These are phyloP conservation scores for Hanseniaspora hatyaiensis DNA, from an alignment of 805 yeast genomes.

Conservation along the genomic window DNA sequence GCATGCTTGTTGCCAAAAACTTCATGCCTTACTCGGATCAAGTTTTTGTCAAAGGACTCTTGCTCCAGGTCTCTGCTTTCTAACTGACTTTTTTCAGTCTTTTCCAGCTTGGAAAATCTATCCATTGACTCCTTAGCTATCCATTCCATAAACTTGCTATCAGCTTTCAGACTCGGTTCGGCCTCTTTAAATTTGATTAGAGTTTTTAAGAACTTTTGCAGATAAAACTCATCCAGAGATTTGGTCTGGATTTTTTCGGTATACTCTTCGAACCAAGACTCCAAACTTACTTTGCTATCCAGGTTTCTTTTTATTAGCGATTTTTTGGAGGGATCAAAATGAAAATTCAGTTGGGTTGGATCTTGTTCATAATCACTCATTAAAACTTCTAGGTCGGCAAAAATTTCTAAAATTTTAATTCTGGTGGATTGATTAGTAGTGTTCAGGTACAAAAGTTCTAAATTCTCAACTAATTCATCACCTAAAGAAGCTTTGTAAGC, in stretches of 20 bases:
- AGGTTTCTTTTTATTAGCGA: slow-evolving; percentile 15
- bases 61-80: slow-evolving; percentile 27
- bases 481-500: slow-evolving; percentile 18
- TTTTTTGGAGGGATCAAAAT: slow-evolving; percentile 13
- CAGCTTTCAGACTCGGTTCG: slow-evolving; percentile 28
- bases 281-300: slow-evolving; percentile 16
- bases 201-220: slow-evolving; percentile 34
- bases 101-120: slow-evolving; percentile 21
- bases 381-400: slow-evolving; percentile 18
- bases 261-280: slow-evolving; percentile 25
- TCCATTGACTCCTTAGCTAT: slow-evolving; percentile 36
- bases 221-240: slow-evolving; percentile 31
- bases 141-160: slow-evolving; percentile 50
- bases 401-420: slow-evolving; percentile 26
- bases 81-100: slow-evolving; percentile 21
- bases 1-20: slow-evolving; percentile 74
- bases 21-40: slow-evolving; percentile 43
- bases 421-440: slow-evolving; percentile 23
- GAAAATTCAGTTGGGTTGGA: slow-evolving; percentile 14
- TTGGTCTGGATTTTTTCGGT: slow-evolving; percentile 23
- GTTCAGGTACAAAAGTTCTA: slow-evolving; percentile 20
- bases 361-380: background rate
- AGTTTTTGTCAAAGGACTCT: slow-evolving; percentile 31
- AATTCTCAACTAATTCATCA: slow-evolving; percentile 18
- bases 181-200: slow-evolving; percentile 30